A percentile compares a stretch with the other conserved stretches of the same genome.
phyloP scores from a whole-genome alignment of 139 green algal genomes.

The Picochlorum sp. region DNA sequence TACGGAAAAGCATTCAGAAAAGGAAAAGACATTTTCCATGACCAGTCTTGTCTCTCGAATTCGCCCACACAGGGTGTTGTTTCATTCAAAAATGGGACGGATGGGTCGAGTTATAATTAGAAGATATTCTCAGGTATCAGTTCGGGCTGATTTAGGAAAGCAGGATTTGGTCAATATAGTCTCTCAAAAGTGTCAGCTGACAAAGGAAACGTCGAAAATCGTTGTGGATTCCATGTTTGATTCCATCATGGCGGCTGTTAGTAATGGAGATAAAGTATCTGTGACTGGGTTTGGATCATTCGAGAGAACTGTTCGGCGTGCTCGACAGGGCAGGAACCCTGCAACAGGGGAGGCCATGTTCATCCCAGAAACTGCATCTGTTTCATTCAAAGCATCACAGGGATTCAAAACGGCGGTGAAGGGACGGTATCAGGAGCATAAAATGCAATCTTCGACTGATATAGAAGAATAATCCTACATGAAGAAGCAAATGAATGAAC shows the following conservation, averaged over 20 bases:
- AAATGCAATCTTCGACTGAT: too few species aligned
- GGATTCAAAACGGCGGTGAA: slow-evolving; percentile 33
- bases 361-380: slow-evolving; percentile 25
- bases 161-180: slow-evolving; percentile 14
- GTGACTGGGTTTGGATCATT: slow-evolving; percentile 38
- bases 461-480: too few species aligned
- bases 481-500: neutral
- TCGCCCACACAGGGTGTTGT: too few species aligned
- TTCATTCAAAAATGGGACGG: too few species aligned
- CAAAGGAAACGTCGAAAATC: neutral
- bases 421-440: slow-evolving; percentile 13
- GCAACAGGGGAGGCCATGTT: slow-evolving; percentile 25
- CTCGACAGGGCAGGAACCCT: slow-evolving; percentile 39
- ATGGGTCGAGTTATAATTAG: too few species aligned
- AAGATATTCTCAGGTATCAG: too few species aligned
- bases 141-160: neutral
- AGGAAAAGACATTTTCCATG: too few species aligned
- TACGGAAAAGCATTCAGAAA: too few species aligned
- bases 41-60: too few species aligned
- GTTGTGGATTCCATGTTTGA: slow-evolving; percentile 20
- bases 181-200: neutral
- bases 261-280: slow-evolving; percentile 28
- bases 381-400: slow-evolving; percentile 33
- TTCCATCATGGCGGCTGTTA: slow-evolving; percentile 1
- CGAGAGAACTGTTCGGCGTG: slow-evolving; percentile 19